phyloP scores from a whole-genome alignment of 2,329 filamentous ascomycete species.

The Macrophomina pseudophaseolina region DNA sequence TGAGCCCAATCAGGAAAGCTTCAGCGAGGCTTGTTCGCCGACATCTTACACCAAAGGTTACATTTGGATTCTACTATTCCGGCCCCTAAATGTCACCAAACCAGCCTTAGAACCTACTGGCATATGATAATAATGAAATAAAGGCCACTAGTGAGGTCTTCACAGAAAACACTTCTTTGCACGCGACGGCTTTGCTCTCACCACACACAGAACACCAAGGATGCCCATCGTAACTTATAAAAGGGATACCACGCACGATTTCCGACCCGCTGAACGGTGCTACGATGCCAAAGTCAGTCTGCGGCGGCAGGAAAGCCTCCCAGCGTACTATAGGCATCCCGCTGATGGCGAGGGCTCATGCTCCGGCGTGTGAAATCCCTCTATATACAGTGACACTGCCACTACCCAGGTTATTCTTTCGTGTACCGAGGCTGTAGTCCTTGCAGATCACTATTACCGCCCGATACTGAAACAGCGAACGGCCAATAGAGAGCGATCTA shows the following conservation, averaged over 20 bases:
- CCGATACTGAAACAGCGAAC: neutral
- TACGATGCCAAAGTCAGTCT: neutral
- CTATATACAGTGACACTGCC: neutral
- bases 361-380: neutral
- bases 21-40: neutral
- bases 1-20: neutral
- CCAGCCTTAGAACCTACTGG: neutral
- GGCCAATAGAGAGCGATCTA: neutral
- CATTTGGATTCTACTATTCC: neutral
- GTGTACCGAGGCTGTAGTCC: neutral
- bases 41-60: neutral
- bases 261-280: neutral
- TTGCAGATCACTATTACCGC: neutral
- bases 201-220: neutral
- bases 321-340: neutral
- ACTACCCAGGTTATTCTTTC: neutral
- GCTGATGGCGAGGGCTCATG: neutral
- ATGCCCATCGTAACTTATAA: neutral
- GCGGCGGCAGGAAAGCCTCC: neutral
- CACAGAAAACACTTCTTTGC: too few relatives aligned
- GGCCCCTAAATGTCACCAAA: neutral
- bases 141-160: too few relatives aligned
- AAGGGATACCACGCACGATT: neutral
- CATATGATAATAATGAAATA: too few relatives aligned
- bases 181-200: too few relatives aligned